Evolutionary conservation across 2,329 filamentous ascomycete species (phyloP).

Genomic region (Pyrenophora tritici-repentis): DNA sequence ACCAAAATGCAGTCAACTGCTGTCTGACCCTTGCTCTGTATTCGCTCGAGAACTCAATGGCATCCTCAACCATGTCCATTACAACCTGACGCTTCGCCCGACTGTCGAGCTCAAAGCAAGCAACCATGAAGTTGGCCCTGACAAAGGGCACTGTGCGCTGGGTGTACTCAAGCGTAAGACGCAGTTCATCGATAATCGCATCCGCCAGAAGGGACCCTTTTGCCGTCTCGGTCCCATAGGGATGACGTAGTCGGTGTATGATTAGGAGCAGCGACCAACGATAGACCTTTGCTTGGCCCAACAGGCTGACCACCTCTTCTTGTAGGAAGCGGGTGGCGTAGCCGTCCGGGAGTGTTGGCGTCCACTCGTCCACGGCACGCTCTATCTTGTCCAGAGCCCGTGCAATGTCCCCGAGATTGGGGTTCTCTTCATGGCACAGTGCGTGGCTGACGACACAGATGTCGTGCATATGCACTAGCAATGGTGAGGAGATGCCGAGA

Average conservation of each 20-base stretch:
- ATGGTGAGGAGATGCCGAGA: slow-evolving; percentile 6
- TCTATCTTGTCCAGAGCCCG: slow-evolving; percentile 2
- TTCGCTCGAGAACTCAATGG: slow-evolving; percentile 4
- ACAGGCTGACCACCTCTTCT: slow-evolving; percentile 5
- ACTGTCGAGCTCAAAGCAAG: slow-evolving; percentile 8
- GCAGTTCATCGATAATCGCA: slow-evolving; percentile 4
- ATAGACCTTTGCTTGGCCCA: slow-evolving; percentile 7
- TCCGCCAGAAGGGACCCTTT: slow-evolving; percentile 3
- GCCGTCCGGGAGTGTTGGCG: not conserved
- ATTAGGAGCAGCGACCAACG: slow-evolving; percentile 7
- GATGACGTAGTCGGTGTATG: slow-evolving; percentile 9
- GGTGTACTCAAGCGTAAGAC: not conserved
- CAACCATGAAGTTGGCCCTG: not conserved
- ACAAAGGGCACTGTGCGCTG: slow-evolving; percentile 1
- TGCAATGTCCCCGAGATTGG: not conserved
- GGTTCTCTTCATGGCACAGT: slow-evolving; percentile 2
- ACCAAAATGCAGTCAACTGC: slow-evolving; percentile 8
- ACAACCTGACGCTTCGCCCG: not conserved
- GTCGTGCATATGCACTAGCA: slow-evolving; percentile 7
- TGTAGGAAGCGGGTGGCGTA: slow-evolving; percentile 4
- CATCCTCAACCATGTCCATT: not conserved
- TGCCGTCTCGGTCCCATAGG: slow-evolving; percentile 5
- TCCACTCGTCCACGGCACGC: slow-evolving; percentile 1
- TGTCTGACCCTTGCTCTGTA: not conserved
- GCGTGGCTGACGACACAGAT: slow-evolving; percentile 1